Conservation (phyloP, 1,284 basidiomycete genomes). For the Tilletia walkeri region DNA sequence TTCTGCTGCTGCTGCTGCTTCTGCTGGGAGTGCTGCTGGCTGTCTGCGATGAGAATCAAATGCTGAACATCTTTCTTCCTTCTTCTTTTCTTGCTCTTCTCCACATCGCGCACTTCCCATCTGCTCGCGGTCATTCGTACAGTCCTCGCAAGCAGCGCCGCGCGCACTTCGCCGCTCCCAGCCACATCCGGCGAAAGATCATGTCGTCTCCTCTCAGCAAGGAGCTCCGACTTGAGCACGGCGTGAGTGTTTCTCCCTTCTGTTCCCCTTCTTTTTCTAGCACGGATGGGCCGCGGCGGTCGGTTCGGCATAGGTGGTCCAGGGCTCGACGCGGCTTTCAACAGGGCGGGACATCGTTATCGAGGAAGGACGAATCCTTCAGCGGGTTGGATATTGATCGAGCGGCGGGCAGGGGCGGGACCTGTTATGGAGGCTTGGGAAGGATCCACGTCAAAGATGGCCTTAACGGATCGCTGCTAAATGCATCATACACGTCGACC, state of each 20-base stretch:
- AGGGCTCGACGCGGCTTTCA: too few species aligned
- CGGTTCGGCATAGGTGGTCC: too few species aligned
- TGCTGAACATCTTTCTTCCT: background rate
- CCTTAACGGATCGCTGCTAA: too few species aligned
- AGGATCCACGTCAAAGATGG: too few species aligned
- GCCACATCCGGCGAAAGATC: slow-evolving; percentile 80
- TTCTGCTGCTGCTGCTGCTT: too few species aligned
- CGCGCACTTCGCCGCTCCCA: slow-evolving; percentile 50
- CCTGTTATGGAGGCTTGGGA: too few species aligned
- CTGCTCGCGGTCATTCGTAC: background rate
- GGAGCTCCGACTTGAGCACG: slow-evolving; percentile 89
- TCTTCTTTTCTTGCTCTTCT: background rate
- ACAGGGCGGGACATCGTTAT: too few species aligned
- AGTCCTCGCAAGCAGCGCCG: slow-evolving; percentile 16
- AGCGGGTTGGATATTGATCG: too few species aligned
- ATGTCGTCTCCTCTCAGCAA: slow-evolving; percentile 95
- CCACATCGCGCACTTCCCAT: background rate
- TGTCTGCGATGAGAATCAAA: background rate
- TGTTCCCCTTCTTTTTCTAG: slow-evolving; percentile 15
- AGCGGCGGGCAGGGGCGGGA: too few species aligned
- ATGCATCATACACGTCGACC: too few species aligned
- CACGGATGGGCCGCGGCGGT: too few species aligned
- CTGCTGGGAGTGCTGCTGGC: background rate
- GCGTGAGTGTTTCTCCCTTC: slow-evolving; percentile 64
- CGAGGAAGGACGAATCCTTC: too few species aligned